Percentiles rank a stretch among this genome's conserved stretches.
These are phyloP conservation scores for Scenedesmus sp. DNA, from an alignment of 163 green algal species.

Conservation along the genomic window DNA sequence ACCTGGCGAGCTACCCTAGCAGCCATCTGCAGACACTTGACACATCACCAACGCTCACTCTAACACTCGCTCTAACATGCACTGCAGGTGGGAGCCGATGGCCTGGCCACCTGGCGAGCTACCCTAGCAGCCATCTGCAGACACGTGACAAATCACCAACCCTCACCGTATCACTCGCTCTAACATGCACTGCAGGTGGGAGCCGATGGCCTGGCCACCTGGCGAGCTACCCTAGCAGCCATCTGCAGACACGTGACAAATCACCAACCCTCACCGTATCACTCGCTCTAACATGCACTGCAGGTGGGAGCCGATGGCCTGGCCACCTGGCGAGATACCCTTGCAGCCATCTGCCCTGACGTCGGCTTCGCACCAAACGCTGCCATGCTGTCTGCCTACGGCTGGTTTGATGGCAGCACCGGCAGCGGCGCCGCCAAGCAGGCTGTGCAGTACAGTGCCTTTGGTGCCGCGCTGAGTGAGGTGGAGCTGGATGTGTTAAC, in stretches of 20 bases:
- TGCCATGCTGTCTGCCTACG: conserved; percentile 58
- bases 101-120: conserved; percentile 52
- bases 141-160: too few species aligned
- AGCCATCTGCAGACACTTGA: too few species aligned
- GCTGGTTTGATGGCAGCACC: conserved; percentile 57
- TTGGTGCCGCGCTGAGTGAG: conserved; percentile 69
- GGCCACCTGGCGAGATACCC: conserved; percentile 50
- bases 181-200: not conserved
- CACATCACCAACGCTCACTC: too few species aligned
- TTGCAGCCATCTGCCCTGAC: conserved; percentile 46
- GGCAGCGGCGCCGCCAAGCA: not conserved
- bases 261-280: too few species aligned
- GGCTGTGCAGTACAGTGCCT: conserved; percentile 64
- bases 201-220: conserved; percentile 27
- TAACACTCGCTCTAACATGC: too few species aligned
- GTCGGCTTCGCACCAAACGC: conserved; percentile 45
- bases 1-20: conserved; percentile 41
- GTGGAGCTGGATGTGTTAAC: conserved; percentile 84
- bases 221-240: conserved; percentile 2
- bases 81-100: too few species aligned
- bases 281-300: not conserved
- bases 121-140: too few species aligned
- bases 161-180: too few species aligned
- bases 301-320: not conserved
- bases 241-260: too few species aligned